Percentiles rank a stretch among this genome's conserved stretches.
Conservation (phyloP, 192 early-diverging fungal species). For the Backusella morwellensis region DNA sequence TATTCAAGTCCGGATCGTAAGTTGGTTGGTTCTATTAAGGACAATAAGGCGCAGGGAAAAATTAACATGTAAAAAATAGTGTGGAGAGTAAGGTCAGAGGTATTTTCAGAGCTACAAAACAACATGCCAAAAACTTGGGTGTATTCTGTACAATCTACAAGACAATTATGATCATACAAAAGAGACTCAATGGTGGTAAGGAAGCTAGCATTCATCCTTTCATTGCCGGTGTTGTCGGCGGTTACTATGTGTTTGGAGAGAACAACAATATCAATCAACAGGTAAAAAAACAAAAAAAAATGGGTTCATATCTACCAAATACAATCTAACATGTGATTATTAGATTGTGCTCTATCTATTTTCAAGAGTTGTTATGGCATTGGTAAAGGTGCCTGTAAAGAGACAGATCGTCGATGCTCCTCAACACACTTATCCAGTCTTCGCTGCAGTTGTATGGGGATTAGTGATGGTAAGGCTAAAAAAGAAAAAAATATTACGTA, state of each 20-base stretch:
- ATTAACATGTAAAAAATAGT: slow-evolving; percentile 39
- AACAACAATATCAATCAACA: slow-evolving; percentile 97
- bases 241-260: slow-evolving; percentile 92
- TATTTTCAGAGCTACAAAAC: slow-evolving; percentile 84
- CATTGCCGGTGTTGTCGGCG: slow-evolving; percentile 87
- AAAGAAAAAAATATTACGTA: neutral
- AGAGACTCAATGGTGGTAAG: slow-evolving; percentile 69
- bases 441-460: slow-evolving; percentile 94
- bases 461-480: slow-evolving; percentile 70
- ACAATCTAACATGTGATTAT: neutral
- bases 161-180: slow-evolving; percentile 77
- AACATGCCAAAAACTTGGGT: slow-evolving; percentile 86
- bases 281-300: slow-evolving; percentile 39
- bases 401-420: slow-evolving; percentile 70
- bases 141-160: slow-evolving; percentile 96
- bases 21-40: slow-evolving; percentile 9
- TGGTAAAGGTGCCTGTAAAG: slow-evolving; percentile 81
- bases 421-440: slow-evolving; percentile 79
- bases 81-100: slow-evolving; percentile 70
- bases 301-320: neutral
- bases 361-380: slow-evolving; percentile 84
- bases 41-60: neutral
- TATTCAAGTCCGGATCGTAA: slow-evolving; percentile 77
- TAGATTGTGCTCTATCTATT: slow-evolving; percentile 94
- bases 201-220: slow-evolving; percentile 81